Percentiles rank a stretch among this genome's conserved stretches.
These are phyloP conservation scores for Aureococcus anophagefferens DNA, from an alignment of 108 stramenopile genomes.

Conservation along the genomic window DNA sequence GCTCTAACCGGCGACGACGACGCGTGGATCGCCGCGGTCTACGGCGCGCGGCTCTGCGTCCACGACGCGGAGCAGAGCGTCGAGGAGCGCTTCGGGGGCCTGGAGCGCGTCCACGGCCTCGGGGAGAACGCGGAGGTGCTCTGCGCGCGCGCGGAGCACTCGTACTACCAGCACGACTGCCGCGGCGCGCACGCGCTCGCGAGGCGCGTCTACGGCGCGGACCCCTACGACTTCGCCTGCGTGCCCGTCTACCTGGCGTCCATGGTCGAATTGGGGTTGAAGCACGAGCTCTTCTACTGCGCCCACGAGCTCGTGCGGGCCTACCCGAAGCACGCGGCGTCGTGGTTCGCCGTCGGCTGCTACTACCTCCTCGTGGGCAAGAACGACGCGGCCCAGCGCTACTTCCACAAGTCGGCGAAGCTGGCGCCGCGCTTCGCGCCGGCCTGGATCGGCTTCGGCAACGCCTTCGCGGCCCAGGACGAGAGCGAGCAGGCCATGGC, in stretches of 20 bases:
- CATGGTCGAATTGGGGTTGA: slow-evolving; percentile 60
- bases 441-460: slow-evolving; percentile 89
- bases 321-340: slow-evolving; percentile 59
- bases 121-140: not conserved
- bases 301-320: slow-evolving; percentile 87
- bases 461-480: slow-evolving; percentile 80
- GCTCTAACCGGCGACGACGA: not conserved
- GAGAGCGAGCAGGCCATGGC: slow-evolving; percentile 91
- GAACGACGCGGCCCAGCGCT: slow-evolving; percentile 78
- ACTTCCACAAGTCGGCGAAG: slow-evolving; percentile 77
- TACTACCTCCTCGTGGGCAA: slow-evolving; percentile 78
- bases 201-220: slow-evolving; percentile 5
- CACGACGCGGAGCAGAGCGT: not conserved
- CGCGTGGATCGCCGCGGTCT: not conserved
- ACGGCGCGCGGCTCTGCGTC: not conserved
- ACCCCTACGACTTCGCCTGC: slow-evolving; percentile 53
- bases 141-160: not conserved
- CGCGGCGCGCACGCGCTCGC: not conserved
- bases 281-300: slow-evolving; percentile 72
- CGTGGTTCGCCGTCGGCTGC: slow-evolving; percentile 87
- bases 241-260: slow-evolving; percentile 62
- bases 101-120: not conserved
- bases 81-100: not conserved
- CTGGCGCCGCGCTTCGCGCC: slow-evolving; percentile 68
- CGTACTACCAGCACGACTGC: not conserved